phyloP scores from a whole-genome alignment of 1,284 basidiomycete genomes.

The Pseudozyma flocculosa region DNA sequence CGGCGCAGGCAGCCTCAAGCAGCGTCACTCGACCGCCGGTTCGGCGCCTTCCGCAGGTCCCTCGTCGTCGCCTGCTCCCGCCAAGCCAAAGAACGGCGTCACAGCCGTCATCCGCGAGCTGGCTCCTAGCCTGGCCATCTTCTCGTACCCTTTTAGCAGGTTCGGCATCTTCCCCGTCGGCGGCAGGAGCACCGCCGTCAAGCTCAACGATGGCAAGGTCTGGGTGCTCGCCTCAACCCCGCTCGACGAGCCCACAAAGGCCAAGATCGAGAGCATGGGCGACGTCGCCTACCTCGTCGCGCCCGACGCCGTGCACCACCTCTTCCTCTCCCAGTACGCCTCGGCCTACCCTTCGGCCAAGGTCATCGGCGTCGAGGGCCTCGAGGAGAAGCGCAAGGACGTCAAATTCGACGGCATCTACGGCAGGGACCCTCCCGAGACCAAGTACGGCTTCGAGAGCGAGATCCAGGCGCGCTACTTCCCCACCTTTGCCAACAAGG shows the following conservation, averaged over 20 bases:
- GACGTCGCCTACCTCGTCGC: constrained; percentile 65
- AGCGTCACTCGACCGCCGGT: not conserved
- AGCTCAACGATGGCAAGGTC: constrained; percentile 64
- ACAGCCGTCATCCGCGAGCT: constrained; percentile 23
- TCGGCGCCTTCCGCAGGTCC: not conserved
- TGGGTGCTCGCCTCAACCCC: constrained; percentile 86
- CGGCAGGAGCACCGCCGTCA: constrained; percentile 69
- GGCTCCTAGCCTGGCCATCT: constrained; percentile 47
- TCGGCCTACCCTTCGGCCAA: constrained; percentile 50
- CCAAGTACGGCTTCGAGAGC: constrained; percentile 42
- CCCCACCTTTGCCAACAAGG: constrained; percentile 77
- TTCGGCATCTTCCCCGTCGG: constrained; percentile 57
- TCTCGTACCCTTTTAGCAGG: constrained; percentile 55
- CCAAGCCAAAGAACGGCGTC: constrained; percentile 1
- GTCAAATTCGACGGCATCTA: constrained; percentile 59
- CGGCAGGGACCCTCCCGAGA: constrained; percentile 28
- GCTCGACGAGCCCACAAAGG: constrained; percentile 68
- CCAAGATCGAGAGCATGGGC: constrained; percentile 72
- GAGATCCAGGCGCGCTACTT: constrained; percentile 64
- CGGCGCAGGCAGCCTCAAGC: not conserved
- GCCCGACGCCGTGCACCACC: constrained; percentile 61
- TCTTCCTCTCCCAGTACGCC: constrained; percentile 58
- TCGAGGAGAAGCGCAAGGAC: constrained; percentile 59
- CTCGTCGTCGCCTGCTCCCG: not conserved
- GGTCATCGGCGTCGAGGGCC: constrained; percentile 60